phyloP scores from a whole-genome alignment of 2,329 filamentous ascomycete species.

The Alternaria metachromatica region DNA sequence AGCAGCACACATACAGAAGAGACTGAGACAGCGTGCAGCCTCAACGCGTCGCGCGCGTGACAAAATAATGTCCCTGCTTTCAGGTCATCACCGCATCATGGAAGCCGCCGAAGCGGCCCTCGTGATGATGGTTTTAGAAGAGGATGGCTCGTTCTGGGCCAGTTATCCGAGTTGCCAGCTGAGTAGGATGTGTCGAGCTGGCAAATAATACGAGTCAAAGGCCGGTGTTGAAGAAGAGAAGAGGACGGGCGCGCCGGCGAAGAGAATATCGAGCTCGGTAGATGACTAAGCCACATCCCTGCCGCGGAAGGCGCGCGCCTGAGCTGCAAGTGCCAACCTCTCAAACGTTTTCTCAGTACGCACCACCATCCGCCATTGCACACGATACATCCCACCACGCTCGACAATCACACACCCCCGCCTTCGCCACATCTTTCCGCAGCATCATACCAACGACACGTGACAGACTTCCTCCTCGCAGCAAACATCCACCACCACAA shows the following conservation, averaged over 20 bases:
- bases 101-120: slow-evolving; percentile 67
- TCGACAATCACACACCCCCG: slow-evolving; percentile 4
- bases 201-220: slow-evolving; percentile 77
- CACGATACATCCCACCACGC: slow-evolving; percentile 26
- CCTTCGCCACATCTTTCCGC: slow-evolving; percentile 5
- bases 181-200: slow-evolving; percentile 64
- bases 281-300: slow-evolving; percentile 21
- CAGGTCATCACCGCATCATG: slow-evolving; percentile 75
- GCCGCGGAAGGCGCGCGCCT: slow-evolving; percentile 30
- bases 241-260: slow-evolving; percentile 16
- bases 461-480: slow-evolving; percentile 4
- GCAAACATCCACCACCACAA: slow-evolving; percentile 12
- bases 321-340: slow-evolving; percentile 32
- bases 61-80: slow-evolving; percentile 63
- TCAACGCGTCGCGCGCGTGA: slow-evolving; percentile 35
- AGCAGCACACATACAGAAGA: slow-evolving; percentile 28
- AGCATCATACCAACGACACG: slow-evolving; percentile 8
- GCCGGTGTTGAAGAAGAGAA: slow-evolving; percentile 58
- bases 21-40: slow-evolving; percentile 14
- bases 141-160: slow-evolving; percentile 72
- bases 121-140: slow-evolving; percentile 85
- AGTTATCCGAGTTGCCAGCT: slow-evolving; percentile 72
- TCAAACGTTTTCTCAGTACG: slow-evolving; percentile 37
- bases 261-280: slow-evolving; percentile 23
- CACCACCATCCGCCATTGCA: slow-evolving; percentile 28